Base-by-base conservation (phyloP, 164 flowering plant species). In the Magnolia kwangsiensis region DNA sequence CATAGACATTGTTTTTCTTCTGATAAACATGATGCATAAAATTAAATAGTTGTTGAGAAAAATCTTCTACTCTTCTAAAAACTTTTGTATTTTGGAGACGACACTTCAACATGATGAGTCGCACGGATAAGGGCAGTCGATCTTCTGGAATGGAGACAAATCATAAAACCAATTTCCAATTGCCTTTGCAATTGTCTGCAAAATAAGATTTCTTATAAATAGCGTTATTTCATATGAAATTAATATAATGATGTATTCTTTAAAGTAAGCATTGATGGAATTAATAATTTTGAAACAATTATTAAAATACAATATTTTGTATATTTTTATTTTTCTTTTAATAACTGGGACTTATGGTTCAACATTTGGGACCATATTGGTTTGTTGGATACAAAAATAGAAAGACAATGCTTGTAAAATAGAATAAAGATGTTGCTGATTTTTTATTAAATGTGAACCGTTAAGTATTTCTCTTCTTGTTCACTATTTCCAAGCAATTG, bases 91-190 rank as follows among this genome's bases (percentile, higher is more conserved):
- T 13, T 86, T 88, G 31, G 81, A 90, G 71, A 89, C 67, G 1
- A 84, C 86, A 78, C 92, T 89, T 82, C 82, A 91, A 82, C 98
- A 95, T 55, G 92, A 85, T 51, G 89, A 87, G 79, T 95, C 91
- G 80, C 98, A 95, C 63, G 98, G 98, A 81, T 89, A 92, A 61
- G 93, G 82, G 71, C 98, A 91, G 82, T 95, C 98, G 2, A 89
- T 85, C 89, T 84, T 85, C 66, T 85, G 87, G 81, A 89, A 91
- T 7, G 92, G 82, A 68, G 49, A 82, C 66, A 94, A 78, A 72
- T 95, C 95, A 58, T 82, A 92, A 78, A 68, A 93, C 99, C 99
- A 96, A 78, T 96, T 95, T 78, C 96, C 98, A 66, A 92, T 88
- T 55, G 99, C 98, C 86, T 87, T 85, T 51, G 94, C 89, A 77